Conservation (phyloP, 176 grass and related monocot genomes). For the Phoenix roebelenii region DNA sequence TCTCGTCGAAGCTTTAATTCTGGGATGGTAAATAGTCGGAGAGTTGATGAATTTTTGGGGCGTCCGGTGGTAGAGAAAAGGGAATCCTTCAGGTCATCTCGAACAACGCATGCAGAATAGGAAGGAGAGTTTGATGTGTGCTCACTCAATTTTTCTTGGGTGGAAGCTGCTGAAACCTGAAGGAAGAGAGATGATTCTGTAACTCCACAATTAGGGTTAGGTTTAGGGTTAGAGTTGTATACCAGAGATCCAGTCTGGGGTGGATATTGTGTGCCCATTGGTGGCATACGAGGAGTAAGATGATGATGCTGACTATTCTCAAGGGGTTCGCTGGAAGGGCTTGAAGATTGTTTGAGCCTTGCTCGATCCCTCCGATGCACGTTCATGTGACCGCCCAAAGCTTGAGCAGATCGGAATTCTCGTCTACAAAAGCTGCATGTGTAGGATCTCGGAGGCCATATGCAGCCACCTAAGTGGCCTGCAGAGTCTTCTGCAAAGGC, state of each 20-base stretch:
- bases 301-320: neutral
- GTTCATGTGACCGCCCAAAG: constrained; percentile 22
- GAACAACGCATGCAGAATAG: neutral
- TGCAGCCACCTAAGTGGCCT: constrained; percentile 9
- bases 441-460: constrained; percentile 19
- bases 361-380: constrained; percentile 20
- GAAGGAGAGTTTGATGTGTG: constrained; percentile 1
- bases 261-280: neutral
- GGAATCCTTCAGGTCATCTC: neutral
- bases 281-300: neutral
- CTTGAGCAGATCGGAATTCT: constrained; percentile 19
- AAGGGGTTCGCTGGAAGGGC: neutral
- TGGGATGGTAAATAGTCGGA: neutral
- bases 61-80: neutral
- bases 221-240: neutral
- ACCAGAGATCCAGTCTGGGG: neutral
- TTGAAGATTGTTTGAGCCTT: constrained; percentile 7
- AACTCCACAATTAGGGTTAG: constrained; percentile 9
- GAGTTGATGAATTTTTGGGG: too few relatives aligned
- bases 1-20: neutral
- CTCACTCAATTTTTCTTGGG: neutral
- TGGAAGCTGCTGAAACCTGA: neutral
- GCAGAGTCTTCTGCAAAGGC: constrained; percentile 21
- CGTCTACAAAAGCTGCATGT: constrained; percentile 17
- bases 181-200: neutral